phyloP scores from a whole-genome alignment of 345 rosid genomes.

The Populus davidiana region DNA sequence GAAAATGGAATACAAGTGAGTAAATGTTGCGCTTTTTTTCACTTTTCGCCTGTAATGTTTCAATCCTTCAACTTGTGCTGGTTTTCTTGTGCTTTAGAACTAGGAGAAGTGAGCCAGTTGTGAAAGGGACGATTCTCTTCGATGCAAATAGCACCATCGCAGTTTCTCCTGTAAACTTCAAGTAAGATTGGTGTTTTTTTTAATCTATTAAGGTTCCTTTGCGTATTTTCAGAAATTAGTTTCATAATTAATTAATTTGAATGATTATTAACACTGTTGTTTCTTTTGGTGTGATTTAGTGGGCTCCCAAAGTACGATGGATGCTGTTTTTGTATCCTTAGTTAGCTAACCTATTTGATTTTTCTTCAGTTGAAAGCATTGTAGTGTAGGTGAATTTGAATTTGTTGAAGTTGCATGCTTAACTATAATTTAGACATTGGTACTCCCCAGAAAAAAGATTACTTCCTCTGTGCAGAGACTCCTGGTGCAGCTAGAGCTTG shows the following conservation, averaged over 20 bases:
- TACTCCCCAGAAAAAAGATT: constrained; percentile 95
- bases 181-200: constrained; percentile 47
- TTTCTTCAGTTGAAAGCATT: constrained; percentile 1
- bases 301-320: constrained; percentile 94
- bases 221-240: neutral
- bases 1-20: constrained; percentile 93
- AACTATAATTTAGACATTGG: constrained; percentile 69
- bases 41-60: neutral
- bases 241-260: neutral
- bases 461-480: constrained; percentile 94
- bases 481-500: constrained; percentile 98
- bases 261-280: constrained; percentile 13
- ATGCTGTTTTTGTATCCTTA: constrained; percentile 95
- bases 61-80: neutral
- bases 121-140: constrained; percentile 75
- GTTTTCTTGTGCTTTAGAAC: constrained; percentile 49
- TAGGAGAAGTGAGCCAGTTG: constrained; percentile 76
- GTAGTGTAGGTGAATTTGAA: constrained; percentile 3
- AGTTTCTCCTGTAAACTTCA: constrained; percentile 88
- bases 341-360: neutral
- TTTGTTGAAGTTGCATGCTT: constrained; percentile 23
- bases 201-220: constrained; percentile 1
- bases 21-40: constrained; percentile 4
- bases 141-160: constrained; percentile 89
- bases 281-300: constrained; percentile 43